These are phyloP conservation scores for Globisporangium iwayamae DNA, from an alignment of 352 stramenopile genomes.

Conservation along the genomic window DNA sequence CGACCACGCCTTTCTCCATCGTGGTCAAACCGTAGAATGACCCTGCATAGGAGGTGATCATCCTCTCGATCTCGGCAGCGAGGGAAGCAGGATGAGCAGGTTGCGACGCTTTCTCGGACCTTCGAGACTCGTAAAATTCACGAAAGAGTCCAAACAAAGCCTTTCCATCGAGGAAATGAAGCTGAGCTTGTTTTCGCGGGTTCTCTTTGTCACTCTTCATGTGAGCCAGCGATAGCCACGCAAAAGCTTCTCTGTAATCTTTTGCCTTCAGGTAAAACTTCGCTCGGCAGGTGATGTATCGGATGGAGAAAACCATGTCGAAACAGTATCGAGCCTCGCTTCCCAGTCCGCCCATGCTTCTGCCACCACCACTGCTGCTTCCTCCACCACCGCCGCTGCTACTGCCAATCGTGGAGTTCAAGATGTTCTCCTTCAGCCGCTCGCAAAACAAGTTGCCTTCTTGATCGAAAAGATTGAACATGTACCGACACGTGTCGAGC, in stretches of 20 bases:
- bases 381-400: conserved; percentile 49
- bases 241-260: conserved; percentile 55
- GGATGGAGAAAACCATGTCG: conserved; percentile 73
- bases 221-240: conserved; percentile 73
- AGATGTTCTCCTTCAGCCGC: conserved; percentile 56
- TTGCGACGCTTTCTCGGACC: conserved; percentile 16
- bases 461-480: conserved; percentile 69
- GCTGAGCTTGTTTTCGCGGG: conserved; percentile 55
- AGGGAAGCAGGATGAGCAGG: conserved; percentile 27
- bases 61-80: conserved; percentile 41
- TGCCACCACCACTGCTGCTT: conserved; percentile 52
- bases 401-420: conserved; percentile 19
- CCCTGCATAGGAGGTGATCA: conserved; percentile 48
- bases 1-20: conserved; percentile 49
- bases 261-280: conserved; percentile 58
- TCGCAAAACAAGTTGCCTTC: conserved; percentile 78
- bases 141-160: conserved; percentile 49
- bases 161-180: conserved; percentile 65
- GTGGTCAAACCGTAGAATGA: conserved; percentile 69
- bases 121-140: conserved; percentile 45
- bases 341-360: conserved; percentile 60
- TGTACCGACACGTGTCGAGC: conserved; percentile 70
- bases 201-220: conserved; percentile 78
- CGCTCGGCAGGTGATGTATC: conserved; percentile 64
- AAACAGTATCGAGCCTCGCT: conserved; percentile 78